Conservation (phyloP, 805 yeast genomes). For the Kurtzmaniella fragi region DNA sequence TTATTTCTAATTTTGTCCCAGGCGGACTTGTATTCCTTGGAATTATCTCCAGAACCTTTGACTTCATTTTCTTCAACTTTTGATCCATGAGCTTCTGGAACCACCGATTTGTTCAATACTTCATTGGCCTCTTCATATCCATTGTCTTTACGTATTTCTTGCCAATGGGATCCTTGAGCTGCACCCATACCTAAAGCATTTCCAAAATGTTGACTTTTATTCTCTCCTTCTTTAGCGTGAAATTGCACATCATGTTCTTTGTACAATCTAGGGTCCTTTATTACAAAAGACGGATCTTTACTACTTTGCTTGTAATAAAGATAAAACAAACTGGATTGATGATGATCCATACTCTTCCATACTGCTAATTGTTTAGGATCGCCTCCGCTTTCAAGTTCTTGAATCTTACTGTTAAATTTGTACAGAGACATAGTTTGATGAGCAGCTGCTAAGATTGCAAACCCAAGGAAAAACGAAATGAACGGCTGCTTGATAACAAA, state of each 20-base stretch:
- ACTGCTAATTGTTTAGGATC: conserved; percentile 15
- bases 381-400: conserved; percentile 10
- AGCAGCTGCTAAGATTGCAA: conserved; percentile 18
- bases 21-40: conserved; percentile 1
- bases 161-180: conserved; percentile 2
- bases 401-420: conserved; percentile 16
- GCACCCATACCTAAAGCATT: not conserved
- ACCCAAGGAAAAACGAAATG: conserved; percentile 26
- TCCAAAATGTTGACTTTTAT: not conserved
- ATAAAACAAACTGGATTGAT: conserved; percentile 30
- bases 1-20: conserved; percentile 1
- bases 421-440: conserved; percentile 21
- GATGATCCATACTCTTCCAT: conserved; percentile 35
- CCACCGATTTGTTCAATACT: too few species aligned
- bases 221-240: not conserved
- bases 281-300: conserved; percentile 44
- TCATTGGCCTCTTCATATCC: conserved; percentile 1
- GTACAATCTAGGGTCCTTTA: conserved; percentile 51
- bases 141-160: conserved; percentile 1
- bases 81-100: not conserved
- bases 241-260: conserved; percentile 13
- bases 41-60: not conserved
- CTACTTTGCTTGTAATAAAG: conserved; percentile 49
- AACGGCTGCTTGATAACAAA: conserved; percentile 24
- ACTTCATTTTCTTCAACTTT: not conserved